Base-by-base conservation (phyloP, 495 filamentous ascomycete genomes). In the Bacidia rubella region DNA sequence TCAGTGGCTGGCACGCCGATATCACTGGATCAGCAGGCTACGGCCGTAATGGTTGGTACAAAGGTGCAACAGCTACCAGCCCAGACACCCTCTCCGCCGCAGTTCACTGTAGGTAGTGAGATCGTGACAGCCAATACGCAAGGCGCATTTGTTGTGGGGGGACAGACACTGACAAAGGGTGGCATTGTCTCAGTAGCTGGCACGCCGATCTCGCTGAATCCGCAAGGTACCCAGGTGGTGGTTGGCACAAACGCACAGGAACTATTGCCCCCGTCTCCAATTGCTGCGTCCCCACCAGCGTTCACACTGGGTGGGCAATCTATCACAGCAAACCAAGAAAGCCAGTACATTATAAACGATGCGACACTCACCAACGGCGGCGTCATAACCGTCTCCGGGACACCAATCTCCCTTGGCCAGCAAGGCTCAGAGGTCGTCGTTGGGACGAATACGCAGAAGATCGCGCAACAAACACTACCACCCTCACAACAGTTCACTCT, bases 1-100 rank as follows among this genome's bases (percentile, higher is more conserved):
- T 51, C 46, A 0, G 43, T 57, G 1, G 38, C 50, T 9, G 58
- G 58, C 2, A 60, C 52, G 2, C 20, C 25, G 2, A 35, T 61
- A n/a, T 58, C 56, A 9, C 43, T 61, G 9, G 58, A 40, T 9
- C 42, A 52, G 3, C 27, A 32, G 19, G 52, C 20, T 0, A 56
- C 27, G n/a, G 45, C 43, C 2, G n/a, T 57, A 2, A 44, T 58
- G 12, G 39, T 59, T 7, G 52, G 59, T 7, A 24, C 48, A 20
- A 58, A 32, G 17, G 55, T 56, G 11, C 47, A 59, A 25, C 9
- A 23, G 2, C 21, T 59, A 5, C 5, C 12, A 9, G 9, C 41
- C 9, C 7, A 7, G 9, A 22, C 41, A 9, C 15, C 41, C 5
- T 7, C 15, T 9, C 9, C 41, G 7, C 29, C 29, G 7, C 15